Conservation (phyloP, 345 rosid genomes). For the Laguncularia racemosa region DNA sequence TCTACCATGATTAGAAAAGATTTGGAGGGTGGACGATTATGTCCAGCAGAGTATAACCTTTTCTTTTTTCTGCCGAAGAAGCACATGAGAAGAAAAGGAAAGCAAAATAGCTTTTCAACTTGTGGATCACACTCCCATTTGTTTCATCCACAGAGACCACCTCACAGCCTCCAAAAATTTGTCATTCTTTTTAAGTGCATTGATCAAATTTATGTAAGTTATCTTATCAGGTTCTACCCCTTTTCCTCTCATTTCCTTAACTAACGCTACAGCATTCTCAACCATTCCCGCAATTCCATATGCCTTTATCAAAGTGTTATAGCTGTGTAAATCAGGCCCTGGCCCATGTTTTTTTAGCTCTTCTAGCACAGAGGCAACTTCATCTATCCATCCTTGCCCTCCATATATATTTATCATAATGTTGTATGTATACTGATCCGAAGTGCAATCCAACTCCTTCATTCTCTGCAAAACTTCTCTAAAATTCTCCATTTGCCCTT, state of each 20-base stretch:
- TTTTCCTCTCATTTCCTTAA: slow-evolving; percentile 72
- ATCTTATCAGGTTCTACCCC: slow-evolving; percentile 69
- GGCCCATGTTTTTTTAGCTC: slow-evolving; percentile 58
- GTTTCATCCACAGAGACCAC: slow-evolving; percentile 99
- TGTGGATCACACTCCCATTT: slow-evolving; percentile 44
- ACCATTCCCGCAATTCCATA: slow-evolving; percentile 92
- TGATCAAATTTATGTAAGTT: slow-evolving; percentile 63
- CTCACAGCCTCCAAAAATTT: slow-evolving; percentile 77
- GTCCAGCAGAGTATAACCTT: no score
- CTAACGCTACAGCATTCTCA: slow-evolving; percentile 72
- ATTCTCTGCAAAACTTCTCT: slow-evolving; percentile 58
- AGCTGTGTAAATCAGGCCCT: slow-evolving; percentile 79
- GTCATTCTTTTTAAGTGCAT: slow-evolving; percentile 67
- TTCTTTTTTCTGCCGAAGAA: background rate
- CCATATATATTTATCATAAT: slow-evolving; percentile 88
- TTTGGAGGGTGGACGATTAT: no score
- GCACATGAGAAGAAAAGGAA: background rate
- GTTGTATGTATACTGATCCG: slow-evolving; percentile 72
- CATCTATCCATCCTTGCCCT: slow-evolving; percentile 73
- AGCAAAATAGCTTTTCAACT: background rate
- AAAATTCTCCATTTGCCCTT: slow-evolving; percentile 68
- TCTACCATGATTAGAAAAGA: no score
- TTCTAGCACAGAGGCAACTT: slow-evolving; percentile 47
- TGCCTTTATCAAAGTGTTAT: slow-evolving; percentile 89
- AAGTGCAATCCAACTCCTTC: slow-evolving; percentile 43